Evolutionary conservation across 768 basidiomycete species (phyloP).

Genomic region (Lactarius sp.): DNA sequence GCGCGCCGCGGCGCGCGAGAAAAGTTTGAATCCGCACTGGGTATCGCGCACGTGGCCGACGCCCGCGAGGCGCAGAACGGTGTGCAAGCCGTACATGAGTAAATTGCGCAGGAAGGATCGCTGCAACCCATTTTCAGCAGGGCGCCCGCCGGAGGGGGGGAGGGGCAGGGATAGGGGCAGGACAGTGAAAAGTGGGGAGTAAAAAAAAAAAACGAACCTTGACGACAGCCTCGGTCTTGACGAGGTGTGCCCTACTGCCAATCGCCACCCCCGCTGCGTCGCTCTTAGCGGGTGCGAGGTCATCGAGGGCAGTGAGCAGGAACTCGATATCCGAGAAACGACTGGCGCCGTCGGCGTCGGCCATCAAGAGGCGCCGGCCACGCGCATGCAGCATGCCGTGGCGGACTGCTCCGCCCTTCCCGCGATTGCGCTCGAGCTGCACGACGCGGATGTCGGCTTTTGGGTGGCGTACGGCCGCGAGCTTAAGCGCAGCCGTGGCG

Average conservation of each 20-base stretch:
- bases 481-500: constrained; percentile 52
- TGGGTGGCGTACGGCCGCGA: constrained; percentile 51
- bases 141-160: neutral
- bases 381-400: constrained; percentile 86
- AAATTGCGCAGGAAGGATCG: constrained; percentile 85
- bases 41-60: constrained; percentile 91
- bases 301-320: constrained; percentile 75
- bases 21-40: constrained; percentile 97
- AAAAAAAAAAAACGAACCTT: constrained; percentile 50
- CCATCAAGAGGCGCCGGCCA: constrained; percentile 79
- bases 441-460: constrained; percentile 70
- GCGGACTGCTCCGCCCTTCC: constrained; percentile 90
- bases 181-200: too few relatives aligned
- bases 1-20: constrained; percentile 75
- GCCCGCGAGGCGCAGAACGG: constrained; percentile 82
- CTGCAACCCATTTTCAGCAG: constrained; percentile 36
- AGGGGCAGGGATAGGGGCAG: neutral
- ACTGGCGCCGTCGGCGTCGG: constrained; percentile 92
- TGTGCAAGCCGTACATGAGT: constrained; percentile 92
- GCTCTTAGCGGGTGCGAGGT: constrained; percentile 42
- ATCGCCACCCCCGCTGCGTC: constrained; percentile 61
- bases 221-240: constrained; percentile 88
- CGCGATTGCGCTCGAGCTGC: constrained; percentile 71
- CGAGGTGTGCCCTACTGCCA: constrained; percentile 90
- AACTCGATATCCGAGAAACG: constrained; percentile 76